Conservation (phyloP, 2,329 filamentous ascomycete species). For the Waltergamsia citrina region DNA sequence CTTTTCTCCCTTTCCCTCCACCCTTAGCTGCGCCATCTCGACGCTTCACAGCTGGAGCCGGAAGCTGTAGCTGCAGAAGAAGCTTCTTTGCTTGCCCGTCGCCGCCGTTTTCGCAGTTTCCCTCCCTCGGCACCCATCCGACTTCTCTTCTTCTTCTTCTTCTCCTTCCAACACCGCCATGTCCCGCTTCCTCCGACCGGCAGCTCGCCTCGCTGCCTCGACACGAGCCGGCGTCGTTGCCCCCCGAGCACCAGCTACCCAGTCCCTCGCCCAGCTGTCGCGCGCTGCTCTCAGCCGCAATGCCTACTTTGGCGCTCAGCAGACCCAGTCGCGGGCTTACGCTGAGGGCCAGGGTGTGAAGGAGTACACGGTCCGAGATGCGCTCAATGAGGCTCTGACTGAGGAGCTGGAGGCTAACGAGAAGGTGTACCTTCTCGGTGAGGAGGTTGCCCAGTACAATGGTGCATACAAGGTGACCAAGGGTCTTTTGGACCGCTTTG, state of each 20-base stretch:
- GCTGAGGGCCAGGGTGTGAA: constrained; percentile 57
- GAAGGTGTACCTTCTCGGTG: constrained; percentile 92
- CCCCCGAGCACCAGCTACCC: constrained; percentile 20
- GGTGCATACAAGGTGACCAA: constrained; percentile 99
- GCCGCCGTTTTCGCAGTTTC: not conserved
- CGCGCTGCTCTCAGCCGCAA: constrained; percentile 25
- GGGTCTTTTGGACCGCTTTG: constrained; percentile 92
- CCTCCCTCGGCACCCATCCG: too few species aligned
- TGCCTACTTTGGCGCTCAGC: constrained; percentile 26
- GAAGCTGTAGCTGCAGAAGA: not conserved
- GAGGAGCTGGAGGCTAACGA: constrained; percentile 93
- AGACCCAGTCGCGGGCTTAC: constrained; percentile 38
- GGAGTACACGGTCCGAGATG: constrained; percentile 95
- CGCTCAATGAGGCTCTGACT: constrained; percentile 92
- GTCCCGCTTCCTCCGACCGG: constrained; percentile 43
- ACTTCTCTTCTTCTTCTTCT: constrained; percentile 2
- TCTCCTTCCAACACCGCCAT: constrained; percentile 17
- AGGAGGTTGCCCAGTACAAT: constrained; percentile 99
- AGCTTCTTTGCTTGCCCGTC: constrained; percentile 1
- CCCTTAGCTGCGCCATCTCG: not conserved
- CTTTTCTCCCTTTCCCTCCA: not conserved
- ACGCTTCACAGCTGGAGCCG: constrained; percentile 1
- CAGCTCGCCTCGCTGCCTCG: constrained; percentile 36
- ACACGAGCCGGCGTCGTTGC: constrained; percentile 22
- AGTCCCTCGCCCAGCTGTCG: constrained; percentile 25